These are phyloP conservation scores for Mycosphaerelloides madeirae DNA, from an alignment of 2,329 filamentous ascomycete genomes.

Conservation along the genomic window DNA sequence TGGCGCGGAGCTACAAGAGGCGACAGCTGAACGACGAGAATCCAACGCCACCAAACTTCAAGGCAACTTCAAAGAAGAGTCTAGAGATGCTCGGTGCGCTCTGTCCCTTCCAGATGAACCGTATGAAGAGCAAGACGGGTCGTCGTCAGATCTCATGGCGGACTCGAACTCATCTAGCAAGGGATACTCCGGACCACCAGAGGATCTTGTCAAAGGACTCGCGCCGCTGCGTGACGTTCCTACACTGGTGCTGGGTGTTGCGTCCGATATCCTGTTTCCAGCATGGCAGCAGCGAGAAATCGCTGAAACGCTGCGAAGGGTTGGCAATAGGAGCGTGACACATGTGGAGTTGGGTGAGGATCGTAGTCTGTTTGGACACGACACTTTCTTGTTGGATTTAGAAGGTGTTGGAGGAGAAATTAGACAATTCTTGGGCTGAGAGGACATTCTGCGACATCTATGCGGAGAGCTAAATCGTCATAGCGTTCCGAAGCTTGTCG, in stretches of 20 bases:
- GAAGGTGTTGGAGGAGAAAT: constrained; percentile 86
- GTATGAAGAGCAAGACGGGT: constrained; percentile 76
- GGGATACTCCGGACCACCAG: constrained; percentile 54
- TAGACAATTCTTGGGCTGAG: constrained; percentile 67
- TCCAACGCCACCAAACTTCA: constrained; percentile 57
- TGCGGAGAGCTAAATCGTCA: too few relatives aligned
- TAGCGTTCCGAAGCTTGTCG: too few relatives aligned
- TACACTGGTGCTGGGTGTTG: constrained; percentile 85
- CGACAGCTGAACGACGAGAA: constrained; percentile 57
- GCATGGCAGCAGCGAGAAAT: constrained; percentile 98
- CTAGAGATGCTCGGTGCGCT: constrained; percentile 57
- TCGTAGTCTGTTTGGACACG: constrained; percentile 90
- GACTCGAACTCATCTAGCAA: constrained; percentile 12
- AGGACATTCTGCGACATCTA: background rate
- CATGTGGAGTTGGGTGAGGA: constrained; percentile 93
- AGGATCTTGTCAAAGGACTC: constrained; percentile 75
- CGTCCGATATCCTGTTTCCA: constrained; percentile 93
- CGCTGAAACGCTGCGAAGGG: constrained; percentile 70
- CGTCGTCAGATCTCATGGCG: constrained; percentile 37
- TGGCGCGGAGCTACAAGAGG: constrained; percentile 63
- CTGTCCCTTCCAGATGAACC: constrained; percentile 77
- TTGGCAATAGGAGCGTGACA: constrained; percentile 74
- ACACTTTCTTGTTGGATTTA: constrained; percentile 89
- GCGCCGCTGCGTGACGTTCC: constrained; percentile 68
- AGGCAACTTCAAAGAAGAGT: constrained; percentile 18